Percentiles rank a stretch among this genome's conserved stretches.
These are phyloP conservation scores for Populus nigra DNA, from an alignment of 345 rosid genomes.

Conservation along the genomic window DNA sequence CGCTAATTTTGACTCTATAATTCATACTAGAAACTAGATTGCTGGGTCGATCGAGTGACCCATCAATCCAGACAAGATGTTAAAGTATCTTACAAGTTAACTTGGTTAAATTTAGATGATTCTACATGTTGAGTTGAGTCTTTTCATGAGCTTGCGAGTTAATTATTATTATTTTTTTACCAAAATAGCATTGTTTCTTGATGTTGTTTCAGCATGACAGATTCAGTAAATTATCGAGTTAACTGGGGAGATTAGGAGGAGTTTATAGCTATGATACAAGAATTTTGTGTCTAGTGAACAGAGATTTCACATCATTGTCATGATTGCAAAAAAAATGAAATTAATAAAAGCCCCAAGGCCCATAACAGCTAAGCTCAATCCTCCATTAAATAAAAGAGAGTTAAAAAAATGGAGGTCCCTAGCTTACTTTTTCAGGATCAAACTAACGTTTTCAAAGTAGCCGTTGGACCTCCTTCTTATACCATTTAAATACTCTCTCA, in stretches of 20 bases:
- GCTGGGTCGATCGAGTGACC: too few relatives aligned
- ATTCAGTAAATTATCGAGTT: too few relatives aligned
- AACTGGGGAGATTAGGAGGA: too few relatives aligned
- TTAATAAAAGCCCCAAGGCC: neutral
- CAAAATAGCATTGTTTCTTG: too few relatives aligned
- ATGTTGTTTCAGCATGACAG: too few relatives aligned
- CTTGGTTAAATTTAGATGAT: too few relatives aligned
- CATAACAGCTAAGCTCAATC: neutral
- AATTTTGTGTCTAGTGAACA: neutral
- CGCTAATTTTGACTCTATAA: neutral
- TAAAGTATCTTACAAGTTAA: too few relatives aligned
- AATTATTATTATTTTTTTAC: too few relatives aligned
- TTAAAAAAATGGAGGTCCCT: neutral
- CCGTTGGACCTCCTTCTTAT: slow-evolving; percentile 56
- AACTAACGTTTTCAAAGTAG: slow-evolving; percentile 49
- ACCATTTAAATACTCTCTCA: slow-evolving; percentile 23
- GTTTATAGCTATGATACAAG: neutral
- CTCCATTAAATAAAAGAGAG: neutral
- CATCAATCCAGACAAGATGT: too few relatives aligned
- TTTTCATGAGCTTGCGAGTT: neutral
- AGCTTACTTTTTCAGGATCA: slow-evolving; percentile 2
- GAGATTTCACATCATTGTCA: neutral
- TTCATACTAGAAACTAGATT: too few relatives aligned
- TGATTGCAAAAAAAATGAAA: neutral
- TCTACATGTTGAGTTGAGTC: too few relatives aligned